Evolutionary conservation across 1,284 basidiomycete species (phyloP), one percentile per base, ranked within the genome.

Genomic region (Tylopilus orsonianus): DNA sequence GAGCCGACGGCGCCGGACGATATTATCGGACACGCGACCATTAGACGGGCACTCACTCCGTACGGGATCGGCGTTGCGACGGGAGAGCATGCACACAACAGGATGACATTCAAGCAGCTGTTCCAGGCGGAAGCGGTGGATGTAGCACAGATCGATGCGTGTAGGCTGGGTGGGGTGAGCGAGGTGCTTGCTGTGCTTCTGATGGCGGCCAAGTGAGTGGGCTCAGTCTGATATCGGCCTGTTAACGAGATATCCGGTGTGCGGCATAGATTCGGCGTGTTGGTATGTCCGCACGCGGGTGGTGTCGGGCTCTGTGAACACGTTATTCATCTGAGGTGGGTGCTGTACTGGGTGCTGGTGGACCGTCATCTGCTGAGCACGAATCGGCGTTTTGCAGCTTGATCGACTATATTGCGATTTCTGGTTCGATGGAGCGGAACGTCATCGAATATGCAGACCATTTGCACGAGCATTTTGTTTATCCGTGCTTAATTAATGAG

Each of bases 221-320:
- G 22, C 19, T 35, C n/a, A 27, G n/a, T 33, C 18, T 46, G 20
- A 44, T 27, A 37, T 19, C 14, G 40, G 24, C 22, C 16, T n/a
- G n/a, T 5, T 27, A 3, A 7, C 41, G 32, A 55, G 35, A 36
- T 18, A 13, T 8, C 18, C 32, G 32, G 23, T 19, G 13, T n/a
- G 37, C 16, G 46, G 36, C 14, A 6, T 42, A 87, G 84, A 59
- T 90, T 88, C 61, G 89, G 89, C 44, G 77, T 94, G n/a, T 83
- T 88, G 3, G 92, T 97, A 8, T 96, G 93, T 64, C 94, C 93
- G 4, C 94, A 97, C 64, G 93, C 93, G 1, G 94, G 94, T 27
- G 93, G 94, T 57, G 92, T 97, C 30, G 93, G 94, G 8, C 76
- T 97, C 14, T 96, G 93, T 67, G 93, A 97, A 75, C 92, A 94